These are phyloP conservation scores for Solanum hybrid DNA, from an alignment of 305 asterid genomes.

Conservation along the genomic window DNA sequence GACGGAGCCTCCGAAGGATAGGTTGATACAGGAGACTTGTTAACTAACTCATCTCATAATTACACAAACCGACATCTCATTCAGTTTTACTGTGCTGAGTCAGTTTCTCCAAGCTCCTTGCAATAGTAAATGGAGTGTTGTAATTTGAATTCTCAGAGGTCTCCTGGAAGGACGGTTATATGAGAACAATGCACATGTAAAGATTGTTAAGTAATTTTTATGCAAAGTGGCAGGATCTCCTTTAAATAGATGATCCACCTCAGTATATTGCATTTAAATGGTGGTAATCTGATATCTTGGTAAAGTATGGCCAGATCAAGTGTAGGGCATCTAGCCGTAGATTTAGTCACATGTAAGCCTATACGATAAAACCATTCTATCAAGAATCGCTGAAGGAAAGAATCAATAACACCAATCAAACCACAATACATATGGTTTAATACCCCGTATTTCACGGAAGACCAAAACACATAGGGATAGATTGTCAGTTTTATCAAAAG, in stretches of 20 bases:
- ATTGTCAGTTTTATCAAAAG: not conserved
- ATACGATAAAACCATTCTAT: not conserved
- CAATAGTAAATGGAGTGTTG: not conserved
- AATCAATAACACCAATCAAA: not conserved
- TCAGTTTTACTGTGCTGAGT: not conserved
- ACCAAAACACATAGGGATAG: not conserved
- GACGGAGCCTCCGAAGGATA: not conserved
- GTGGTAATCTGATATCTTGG: not conserved
- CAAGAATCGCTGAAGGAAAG: not conserved
- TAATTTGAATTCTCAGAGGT: not conserved
- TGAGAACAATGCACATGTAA: not conserved
- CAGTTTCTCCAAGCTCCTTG: not conserved
- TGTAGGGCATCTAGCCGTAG: not conserved
- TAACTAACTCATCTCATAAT: not conserved
- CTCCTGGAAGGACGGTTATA: not conserved
- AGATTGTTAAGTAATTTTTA: not conserved
- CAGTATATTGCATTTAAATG: not conserved
- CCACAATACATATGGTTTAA: not conserved
- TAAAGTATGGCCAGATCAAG: not conserved
- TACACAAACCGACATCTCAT: not conserved
- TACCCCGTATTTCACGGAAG: not conserved
- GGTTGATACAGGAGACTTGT: not conserved
- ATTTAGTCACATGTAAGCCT: not conserved
- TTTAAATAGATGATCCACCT: not conserved
- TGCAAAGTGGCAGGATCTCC: not conserved